Base-by-base conservation (phyloP, 129 eudicot genomes). In the Flaveria ramosissima region DNA sequence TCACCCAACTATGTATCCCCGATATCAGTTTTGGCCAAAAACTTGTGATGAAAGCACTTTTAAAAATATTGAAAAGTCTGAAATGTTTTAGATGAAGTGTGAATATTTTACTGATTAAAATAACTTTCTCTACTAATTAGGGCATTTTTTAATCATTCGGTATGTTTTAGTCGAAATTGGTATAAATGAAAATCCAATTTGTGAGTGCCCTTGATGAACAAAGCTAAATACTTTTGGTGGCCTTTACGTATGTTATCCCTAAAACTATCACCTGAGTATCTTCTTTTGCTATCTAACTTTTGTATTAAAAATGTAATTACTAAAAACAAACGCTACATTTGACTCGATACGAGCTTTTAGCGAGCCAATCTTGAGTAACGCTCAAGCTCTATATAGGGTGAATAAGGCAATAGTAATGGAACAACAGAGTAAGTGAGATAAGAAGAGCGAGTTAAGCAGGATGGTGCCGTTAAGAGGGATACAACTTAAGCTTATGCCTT, bases 331-430 rank as follows among this genome's bases (percentile, higher is more conserved):
- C 27, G 2, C 48, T 11, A 43, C 12, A 43, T 32, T 32, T 32
- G 39, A 32, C 39, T 32, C 48, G 12, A 43, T 43, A 8, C 12
- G 10, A 9, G 48, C 12, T 43, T 43, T 8, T 43, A 11, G 12
- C 2, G 12, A 43, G 12, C 47, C 47, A 1, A 9, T 8, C 2
- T 43, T 10, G 48, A 10, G n/a, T 13, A 2, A 56, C 71, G 45
- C 8, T 14, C 21, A 9, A 61, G 65, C 15, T 24, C 2, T 6
- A 32, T 77, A 93, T 96, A 83, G 81, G 6, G 60, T 51, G 93
- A 89, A 72, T 93, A 96, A 97, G 91, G 98, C 73, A 81, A 80
- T 71, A 81, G 93, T 50, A 81, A 59, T 63, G 93, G 92, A 19
- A 90, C 95, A 9, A 84, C 79, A 1, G 88, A 50, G 15, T 3